phyloP scores from a whole-genome alignment of 495 filamentous ascomycete species.

The Podospora sp. region DNA sequence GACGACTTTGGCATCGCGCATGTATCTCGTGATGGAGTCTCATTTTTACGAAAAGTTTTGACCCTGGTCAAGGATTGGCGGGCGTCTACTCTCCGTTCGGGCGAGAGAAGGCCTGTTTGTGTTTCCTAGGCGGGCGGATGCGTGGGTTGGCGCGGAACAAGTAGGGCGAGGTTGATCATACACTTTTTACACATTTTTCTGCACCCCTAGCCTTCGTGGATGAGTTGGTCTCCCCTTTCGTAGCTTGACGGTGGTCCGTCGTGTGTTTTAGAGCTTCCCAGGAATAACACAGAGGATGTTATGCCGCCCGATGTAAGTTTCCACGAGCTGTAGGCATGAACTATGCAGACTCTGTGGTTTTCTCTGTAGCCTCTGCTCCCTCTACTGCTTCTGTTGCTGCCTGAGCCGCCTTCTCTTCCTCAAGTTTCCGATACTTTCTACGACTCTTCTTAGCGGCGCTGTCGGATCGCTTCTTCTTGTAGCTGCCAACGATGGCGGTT shows the following conservation, averaged over 20 bases:
- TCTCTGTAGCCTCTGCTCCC: neutral
- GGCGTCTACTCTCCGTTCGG: constrained; percentile 48
- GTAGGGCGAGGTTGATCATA: constrained; percentile 54
- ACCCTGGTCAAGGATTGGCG: constrained; percentile 48
- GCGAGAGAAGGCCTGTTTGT: constrained; percentile 42
- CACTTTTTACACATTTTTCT: constrained; percentile 37
- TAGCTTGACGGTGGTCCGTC: constrained; percentile 22
- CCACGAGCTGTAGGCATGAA: neutral
- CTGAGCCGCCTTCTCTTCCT: constrained; percentile 13
- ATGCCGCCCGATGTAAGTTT: constrained; percentile 7
- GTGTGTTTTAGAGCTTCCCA: constrained; percentile 22
- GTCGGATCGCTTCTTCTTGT: constrained; percentile 50
- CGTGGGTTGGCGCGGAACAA: constrained; percentile 46
- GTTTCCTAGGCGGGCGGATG: constrained; percentile 46
- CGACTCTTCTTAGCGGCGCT: constrained; percentile 54
- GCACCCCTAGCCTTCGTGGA: constrained; percentile 25
- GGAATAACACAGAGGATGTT: constrained; percentile 23
- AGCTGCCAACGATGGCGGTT: constrained; percentile 41
- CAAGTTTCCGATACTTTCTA: constrained; percentile 52
- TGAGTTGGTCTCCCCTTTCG: constrained; percentile 24
- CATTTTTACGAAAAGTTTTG: constrained; percentile 55
- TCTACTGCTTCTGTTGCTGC: neutral
- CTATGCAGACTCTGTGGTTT: neutral
- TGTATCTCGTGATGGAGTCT: constrained; percentile 50
- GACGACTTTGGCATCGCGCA: constrained; percentile 43